Conservation (phyloP, 2,329 filamentous ascomycete genomes). For the Aureobasidium sp. region DNA sequence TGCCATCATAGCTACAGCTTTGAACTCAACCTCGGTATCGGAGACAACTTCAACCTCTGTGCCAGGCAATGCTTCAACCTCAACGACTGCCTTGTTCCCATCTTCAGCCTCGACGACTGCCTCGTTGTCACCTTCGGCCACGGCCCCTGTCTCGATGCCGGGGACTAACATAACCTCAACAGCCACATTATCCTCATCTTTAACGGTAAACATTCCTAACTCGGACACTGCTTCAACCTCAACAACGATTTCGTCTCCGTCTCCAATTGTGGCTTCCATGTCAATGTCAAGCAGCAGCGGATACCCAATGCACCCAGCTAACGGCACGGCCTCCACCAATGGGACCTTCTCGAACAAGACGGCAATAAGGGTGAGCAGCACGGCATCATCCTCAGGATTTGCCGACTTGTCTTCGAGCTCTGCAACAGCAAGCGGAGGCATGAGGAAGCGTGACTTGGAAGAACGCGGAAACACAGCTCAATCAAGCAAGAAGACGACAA, state of each 20-base stretch:
- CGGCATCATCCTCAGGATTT: neutral
- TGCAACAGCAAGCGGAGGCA: neutral
- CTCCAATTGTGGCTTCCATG: neutral
- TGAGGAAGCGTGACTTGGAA: neutral
- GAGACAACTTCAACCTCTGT: neutral
- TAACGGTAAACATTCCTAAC: too few species aligned
- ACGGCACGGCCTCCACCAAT: neutral
- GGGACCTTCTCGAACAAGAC: neutral
- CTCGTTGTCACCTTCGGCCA: neutral
- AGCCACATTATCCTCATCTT: neutral
- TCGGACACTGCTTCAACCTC: neutral
- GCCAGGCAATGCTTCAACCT: neutral
- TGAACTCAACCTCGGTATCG: neutral
- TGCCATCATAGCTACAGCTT: neutral
- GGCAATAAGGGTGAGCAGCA: neutral
- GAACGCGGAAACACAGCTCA: neutral
- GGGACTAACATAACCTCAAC: neutral
- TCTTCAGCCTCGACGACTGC: neutral
- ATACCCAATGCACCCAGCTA: neutral
- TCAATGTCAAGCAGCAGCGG: neutral
- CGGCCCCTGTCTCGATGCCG: neutral
- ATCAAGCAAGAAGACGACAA: neutral
- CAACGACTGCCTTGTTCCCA: neutral
- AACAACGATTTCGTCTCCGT: neutral
- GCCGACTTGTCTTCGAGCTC: neutral